These are phyloP conservation scores for Trypanosoma avium DNA, from an alignment of 208 protist species.

Conservation along the genomic window DNA sequence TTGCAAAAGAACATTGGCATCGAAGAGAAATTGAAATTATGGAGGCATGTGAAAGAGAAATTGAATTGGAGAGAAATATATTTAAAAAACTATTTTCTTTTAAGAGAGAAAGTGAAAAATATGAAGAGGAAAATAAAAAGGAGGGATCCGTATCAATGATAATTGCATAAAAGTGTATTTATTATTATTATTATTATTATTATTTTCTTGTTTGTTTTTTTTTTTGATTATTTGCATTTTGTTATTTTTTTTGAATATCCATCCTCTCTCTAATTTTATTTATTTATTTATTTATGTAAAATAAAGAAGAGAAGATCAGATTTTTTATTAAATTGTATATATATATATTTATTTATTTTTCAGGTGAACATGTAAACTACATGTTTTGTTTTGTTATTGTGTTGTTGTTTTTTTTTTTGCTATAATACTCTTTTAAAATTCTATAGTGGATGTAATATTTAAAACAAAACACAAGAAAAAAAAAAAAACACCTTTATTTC, in stretches of 20 bases:
- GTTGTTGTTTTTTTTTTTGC: no score
- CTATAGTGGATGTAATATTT: no score
- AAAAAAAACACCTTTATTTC: background rate
- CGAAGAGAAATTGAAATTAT: slow-evolving; percentile 26
- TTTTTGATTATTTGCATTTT: slow-evolving; percentile 4
- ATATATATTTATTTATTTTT: no score
- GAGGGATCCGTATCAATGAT: background rate
- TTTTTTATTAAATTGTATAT: no score
- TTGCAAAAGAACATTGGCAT: slow-evolving; percentile 12
- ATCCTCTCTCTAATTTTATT: slow-evolving; percentile 9
- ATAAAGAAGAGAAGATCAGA: no score
- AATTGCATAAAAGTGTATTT: background rate
- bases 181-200: background rate
- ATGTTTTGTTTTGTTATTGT: no score
- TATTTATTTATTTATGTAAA: slow-evolving; percentile 4
- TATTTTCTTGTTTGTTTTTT: background rate
- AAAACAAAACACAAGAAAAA: no score
- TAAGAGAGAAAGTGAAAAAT: background rate
- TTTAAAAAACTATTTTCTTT: background rate
- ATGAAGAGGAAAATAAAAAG: background rate
- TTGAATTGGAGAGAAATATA: slow-evolving; percentile 1
- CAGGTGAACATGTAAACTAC: no score
- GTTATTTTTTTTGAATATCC: slow-evolving; percentile 18
- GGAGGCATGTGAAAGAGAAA: slow-evolving; percentile 27
- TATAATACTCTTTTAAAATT: no score